A percentile compares a stretch with the other conserved stretches of the same genome.
phyloP scores from a whole-genome alignment of 2,329 filamentous ascomycete genomes.

The Teratosphaeria pseudoeucalypti region DNA sequence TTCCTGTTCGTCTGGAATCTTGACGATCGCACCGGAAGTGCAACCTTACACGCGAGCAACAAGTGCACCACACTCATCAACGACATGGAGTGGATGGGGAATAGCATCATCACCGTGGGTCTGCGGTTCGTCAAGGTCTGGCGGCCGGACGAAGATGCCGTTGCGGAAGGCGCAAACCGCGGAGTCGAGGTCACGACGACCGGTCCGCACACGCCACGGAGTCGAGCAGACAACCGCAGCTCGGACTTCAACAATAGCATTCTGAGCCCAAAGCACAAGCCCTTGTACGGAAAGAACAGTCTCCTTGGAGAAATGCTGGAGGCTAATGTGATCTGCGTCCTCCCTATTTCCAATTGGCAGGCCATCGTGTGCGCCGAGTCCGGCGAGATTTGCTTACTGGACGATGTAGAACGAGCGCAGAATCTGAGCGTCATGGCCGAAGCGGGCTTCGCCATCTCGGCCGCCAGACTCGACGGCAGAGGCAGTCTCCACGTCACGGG shows the following conservation, averaged over 20 bases:
- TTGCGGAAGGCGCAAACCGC: slow-evolving; percentile 7
- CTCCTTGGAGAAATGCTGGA: slow-evolving; percentile 74
- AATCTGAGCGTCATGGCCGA: slow-evolving; percentile 58
- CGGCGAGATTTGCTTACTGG: slow-evolving; percentile 80
- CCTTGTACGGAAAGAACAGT: slow-evolving; percentile 77
- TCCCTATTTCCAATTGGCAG: slow-evolving; percentile 59
- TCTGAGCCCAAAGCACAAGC: slow-evolving; percentile 45
- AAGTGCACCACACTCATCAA: slow-evolving; percentile 82
- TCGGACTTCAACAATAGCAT: slow-evolving; percentile 26
- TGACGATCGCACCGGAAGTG: slow-evolving; percentile 68
- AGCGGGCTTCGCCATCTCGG: slow-evolving; percentile 57
- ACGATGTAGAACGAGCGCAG: slow-evolving; percentile 63
- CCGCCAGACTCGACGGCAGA: slow-evolving; percentile 50
- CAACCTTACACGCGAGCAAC: slow-evolving; percentile 74
- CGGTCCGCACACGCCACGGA: slow-evolving; percentile 15
- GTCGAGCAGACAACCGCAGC: slow-evolving; percentile 23
- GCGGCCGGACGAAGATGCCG: slow-evolving; percentile 59
- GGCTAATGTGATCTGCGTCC: slow-evolving; percentile 70
- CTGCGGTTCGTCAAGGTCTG: slow-evolving; percentile 90
- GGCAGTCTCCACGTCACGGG: slow-evolving; percentile 59
- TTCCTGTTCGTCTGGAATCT: slow-evolving; percentile 88
- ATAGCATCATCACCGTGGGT: slow-evolving; percentile 71
- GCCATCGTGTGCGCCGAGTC: slow-evolving; percentile 78
- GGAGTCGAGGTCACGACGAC: slow-evolving; percentile 2
- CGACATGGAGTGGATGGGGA: slow-evolving; percentile 85